phyloP scores from a whole-genome alignment of 768 basidiomycete genomes.

The Amanita muscaria region DNA sequence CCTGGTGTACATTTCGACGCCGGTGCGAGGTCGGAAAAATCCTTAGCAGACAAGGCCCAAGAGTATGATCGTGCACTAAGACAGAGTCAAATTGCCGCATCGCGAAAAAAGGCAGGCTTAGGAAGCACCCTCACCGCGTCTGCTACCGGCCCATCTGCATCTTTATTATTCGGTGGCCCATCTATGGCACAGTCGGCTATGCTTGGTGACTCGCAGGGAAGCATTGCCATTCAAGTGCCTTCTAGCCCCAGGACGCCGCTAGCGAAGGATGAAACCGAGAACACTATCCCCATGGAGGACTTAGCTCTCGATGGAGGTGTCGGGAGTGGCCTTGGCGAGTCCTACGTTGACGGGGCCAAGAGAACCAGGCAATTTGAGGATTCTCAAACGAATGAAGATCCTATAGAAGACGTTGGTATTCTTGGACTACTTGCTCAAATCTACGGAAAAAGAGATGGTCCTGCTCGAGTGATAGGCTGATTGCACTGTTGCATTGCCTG shows the following conservation, averaged over 20 bases:
- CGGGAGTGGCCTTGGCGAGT: conserved; percentile 55
- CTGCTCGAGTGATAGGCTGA: conserved; percentile 33
- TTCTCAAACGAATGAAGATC: conserved; percentile 51
- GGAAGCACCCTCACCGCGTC: conserved; percentile 41
- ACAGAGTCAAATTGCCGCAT: conserved; percentile 52
- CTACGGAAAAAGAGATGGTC: conserved; percentile 52
- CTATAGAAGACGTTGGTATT: conserved; percentile 72
- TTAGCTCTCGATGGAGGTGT: conserved; percentile 45
- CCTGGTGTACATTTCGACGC: conserved; percentile 23
- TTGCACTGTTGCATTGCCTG: background rate
- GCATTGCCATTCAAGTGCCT: conserved; percentile 20
- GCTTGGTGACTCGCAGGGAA: conserved; percentile 70
- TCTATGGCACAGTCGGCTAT: conserved; percentile 62
- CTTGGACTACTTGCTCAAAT: conserved; percentile 83
- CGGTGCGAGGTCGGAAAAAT: conserved; percentile 26
- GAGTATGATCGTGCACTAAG: conserved; percentile 70
- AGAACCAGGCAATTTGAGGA: conserved; percentile 36
- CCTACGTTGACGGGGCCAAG: conserved; percentile 65
- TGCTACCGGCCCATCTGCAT: conserved; percentile 32
- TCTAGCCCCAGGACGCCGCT: background rate
- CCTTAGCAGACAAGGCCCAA: conserved; percentile 45
- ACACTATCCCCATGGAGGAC: conserved; percentile 35
- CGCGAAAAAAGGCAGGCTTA: conserved; percentile 31
- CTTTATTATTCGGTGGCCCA: conserved; percentile 39
- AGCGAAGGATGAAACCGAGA: conserved; percentile 3